Evolutionary conservation across 2,329 filamentous ascomycete species (phyloP), one percentile per base, ranked within the genome.

Genomic region (Verticillium zaregamsianum): DNA sequence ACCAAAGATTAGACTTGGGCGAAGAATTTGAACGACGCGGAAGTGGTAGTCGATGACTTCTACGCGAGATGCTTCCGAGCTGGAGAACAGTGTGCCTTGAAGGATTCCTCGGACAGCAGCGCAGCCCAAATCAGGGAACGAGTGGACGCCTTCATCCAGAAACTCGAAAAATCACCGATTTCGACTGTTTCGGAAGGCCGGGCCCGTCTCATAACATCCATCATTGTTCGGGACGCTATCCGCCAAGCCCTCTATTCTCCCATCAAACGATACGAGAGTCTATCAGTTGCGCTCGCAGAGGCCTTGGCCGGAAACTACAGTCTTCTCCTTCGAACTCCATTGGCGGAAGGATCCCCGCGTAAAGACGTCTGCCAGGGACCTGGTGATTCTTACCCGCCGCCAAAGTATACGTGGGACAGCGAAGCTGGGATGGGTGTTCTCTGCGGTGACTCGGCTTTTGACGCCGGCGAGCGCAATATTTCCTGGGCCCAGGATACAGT

Each of bases 1-100:
- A 57, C 5, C 2, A 11, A 37, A 12, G n/a, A 57, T n/a, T 32
- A 74, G 72, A 57, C 61, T 12, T 80, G 76, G 76, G 60, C 69
- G 1, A 71, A 65, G 39, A 77, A 75, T 67, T 70, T 76, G 0
- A 65, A 69, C 45, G 78, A 81, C 59, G 72, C 75, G 0, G 73
- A 80, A 20, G 63, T 72, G 7, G 66, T 75, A 15, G 64, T 74
- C 32, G 68, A 70, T 15, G 61, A 66, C 39, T 73, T 80, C 62
- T 77, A 72, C 64, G 62, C 69, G 11, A 69, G 71, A 5, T 80
- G 78, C 66, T 77, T 72, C 64, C 61, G 66, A 1, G 72, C 67
- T 17, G 69, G 71, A 0, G 31, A 62, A 2, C 54, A 59, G 0
- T 79, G 77, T 59, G 64, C 74, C 11, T 68, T 79, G 5, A 66